phyloP scores from a whole-genome alignment of 768 basidiomycete species.

The Boletus bicolor region DNA sequence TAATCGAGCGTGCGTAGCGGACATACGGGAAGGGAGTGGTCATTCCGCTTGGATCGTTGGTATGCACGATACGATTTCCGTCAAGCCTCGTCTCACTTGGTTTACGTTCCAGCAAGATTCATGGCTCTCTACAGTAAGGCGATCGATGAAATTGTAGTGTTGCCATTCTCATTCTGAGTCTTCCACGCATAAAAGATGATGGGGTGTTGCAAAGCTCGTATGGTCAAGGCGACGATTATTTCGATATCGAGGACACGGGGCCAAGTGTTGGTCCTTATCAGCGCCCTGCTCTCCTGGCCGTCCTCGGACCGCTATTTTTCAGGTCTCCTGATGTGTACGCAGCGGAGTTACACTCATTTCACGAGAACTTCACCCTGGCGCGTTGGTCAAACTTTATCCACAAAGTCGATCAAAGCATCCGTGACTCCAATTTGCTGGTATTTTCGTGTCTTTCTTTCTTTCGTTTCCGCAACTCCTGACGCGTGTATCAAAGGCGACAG shows the following conservation, averaged over 20 bases:
- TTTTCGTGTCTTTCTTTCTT: background rate
- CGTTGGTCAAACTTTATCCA: slow-evolving; percentile 30
- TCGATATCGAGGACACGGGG: slow-evolving; percentile 26
- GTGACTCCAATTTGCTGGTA: slow-evolving; percentile 32
- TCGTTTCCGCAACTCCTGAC: background rate
- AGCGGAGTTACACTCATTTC: slow-evolving; percentile 27
- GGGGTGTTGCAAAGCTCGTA: slow-evolving; percentile 29
- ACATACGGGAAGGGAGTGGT: slow-evolving; percentile 4
- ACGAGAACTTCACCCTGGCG: slow-evolving; percentile 24
- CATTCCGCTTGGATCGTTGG: slow-evolving; percentile 28
- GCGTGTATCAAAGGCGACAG: slow-evolving; percentile 21
- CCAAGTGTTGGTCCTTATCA: slow-evolving; percentile 13
- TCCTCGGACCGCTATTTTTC: slow-evolving; percentile 24
- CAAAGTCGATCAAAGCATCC: slow-evolving; percentile 32
- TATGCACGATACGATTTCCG: background rate
- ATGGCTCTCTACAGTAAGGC: slow-evolving; percentile 31
- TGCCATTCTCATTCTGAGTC: background rate
- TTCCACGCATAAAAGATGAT: slow-evolving; percentile 15
- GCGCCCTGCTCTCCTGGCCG: slow-evolving; percentile 17
- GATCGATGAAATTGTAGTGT: background rate
- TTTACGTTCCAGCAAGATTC: slow-evolving; percentile 21
- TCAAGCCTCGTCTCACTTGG: slow-evolving; percentile 1
- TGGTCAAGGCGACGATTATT: slow-evolving; percentile 31
- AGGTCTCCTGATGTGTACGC: slow-evolving; percentile 29
- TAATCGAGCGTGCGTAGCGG: slow-evolving; percentile 5